Conservation (phyloP, 2,329 filamentous ascomycete genomes). For the Penicillium sp. region DNA sequence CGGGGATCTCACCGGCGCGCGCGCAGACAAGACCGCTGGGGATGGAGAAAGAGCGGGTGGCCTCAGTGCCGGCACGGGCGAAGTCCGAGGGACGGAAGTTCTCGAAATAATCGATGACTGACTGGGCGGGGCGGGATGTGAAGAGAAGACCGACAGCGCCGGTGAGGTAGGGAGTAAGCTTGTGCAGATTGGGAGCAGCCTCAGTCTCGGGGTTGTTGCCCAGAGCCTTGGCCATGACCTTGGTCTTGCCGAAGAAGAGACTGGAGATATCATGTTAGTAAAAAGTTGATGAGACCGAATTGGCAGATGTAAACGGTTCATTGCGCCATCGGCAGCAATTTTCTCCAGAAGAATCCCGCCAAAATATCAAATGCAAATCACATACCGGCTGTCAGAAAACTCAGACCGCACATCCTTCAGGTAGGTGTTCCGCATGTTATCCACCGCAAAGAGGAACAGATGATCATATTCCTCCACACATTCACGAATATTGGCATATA, state of each 20-base stretch:
- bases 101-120: constrained; percentile 74
- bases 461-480: constrained; percentile 83
- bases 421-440: constrained; percentile 98
- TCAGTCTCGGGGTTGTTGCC: constrained; percentile 78
- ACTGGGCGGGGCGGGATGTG: constrained; percentile 73
- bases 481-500: constrained; percentile 87
- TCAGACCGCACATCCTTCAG: constrained; percentile 87
- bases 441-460: constrained; percentile 90
- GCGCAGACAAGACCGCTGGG: constrained; percentile 83
- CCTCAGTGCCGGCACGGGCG: constrained; percentile 80
- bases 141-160: constrained; percentile 91
- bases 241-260: constrained; percentile 98
- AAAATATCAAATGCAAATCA: constrained; percentile 5
- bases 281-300: neutral
- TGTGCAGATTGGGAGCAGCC: constrained; percentile 76
- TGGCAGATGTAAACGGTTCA: constrained; percentile 1
- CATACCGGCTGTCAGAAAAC: constrained; percentile 80
- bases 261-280: constrained; percentile 50
- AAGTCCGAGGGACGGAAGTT: constrained; percentile 79
- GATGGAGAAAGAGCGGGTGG: constrained; percentile 76
- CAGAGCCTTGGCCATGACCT: constrained; percentile 96
- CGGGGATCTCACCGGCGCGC: constrained; percentile 74
- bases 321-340: neutral
- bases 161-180: constrained; percentile 69
- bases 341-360: too few relatives aligned